phyloP scores from a whole-genome alignment of 345 rosid genomes.

The Rhizophora apiculata region DNA sequence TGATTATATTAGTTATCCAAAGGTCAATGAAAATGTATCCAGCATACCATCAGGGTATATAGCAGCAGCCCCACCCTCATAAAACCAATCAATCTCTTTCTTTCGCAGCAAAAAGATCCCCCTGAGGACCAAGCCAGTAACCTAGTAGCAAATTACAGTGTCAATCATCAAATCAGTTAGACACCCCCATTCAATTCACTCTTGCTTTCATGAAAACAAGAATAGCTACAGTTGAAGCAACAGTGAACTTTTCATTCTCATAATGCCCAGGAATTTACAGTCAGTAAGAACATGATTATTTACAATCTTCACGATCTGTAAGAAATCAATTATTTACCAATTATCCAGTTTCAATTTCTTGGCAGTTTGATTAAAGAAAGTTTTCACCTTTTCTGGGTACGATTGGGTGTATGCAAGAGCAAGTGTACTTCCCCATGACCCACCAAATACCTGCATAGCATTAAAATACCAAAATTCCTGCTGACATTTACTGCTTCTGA shows the following conservation, averaged over 20 bases:
- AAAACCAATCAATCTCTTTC: conserved; percentile 98
- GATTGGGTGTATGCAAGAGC: conserved; percentile 85
- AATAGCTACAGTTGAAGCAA: too few species aligned
- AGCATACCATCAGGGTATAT: conserved; percentile 85
- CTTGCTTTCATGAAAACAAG: too few species aligned
- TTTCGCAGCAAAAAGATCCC: conserved; percentile 87
- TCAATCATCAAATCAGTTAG: conserved; percentile 5
- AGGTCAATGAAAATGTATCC: neutral
- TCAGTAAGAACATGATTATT: too few species aligned
- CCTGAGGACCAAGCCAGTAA: conserved; percentile 83
- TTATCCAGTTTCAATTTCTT: conserved; percentile 1
- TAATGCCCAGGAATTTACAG: too few species aligned
- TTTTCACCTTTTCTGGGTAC: conserved; percentile 73
- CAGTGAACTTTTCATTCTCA: too few species aligned
- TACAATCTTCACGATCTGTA: too few species aligned
- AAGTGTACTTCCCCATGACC: conserved; percentile 98
- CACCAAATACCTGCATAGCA: conserved; percentile 75
- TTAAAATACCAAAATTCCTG: neutral
- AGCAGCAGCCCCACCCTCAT: conserved; percentile 94
- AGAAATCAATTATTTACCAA: neutral
- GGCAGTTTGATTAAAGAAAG: conserved; percentile 6
- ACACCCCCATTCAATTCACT: neutral
- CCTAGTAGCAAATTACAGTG: conserved; percentile 38
- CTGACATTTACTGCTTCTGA: conserved; percentile 1
- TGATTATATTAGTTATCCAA: neutral